These are phyloP conservation scores for Ziziphus jujuba DNA, from an alignment of 306 rosid genomes.

Conservation along the genomic window DNA sequence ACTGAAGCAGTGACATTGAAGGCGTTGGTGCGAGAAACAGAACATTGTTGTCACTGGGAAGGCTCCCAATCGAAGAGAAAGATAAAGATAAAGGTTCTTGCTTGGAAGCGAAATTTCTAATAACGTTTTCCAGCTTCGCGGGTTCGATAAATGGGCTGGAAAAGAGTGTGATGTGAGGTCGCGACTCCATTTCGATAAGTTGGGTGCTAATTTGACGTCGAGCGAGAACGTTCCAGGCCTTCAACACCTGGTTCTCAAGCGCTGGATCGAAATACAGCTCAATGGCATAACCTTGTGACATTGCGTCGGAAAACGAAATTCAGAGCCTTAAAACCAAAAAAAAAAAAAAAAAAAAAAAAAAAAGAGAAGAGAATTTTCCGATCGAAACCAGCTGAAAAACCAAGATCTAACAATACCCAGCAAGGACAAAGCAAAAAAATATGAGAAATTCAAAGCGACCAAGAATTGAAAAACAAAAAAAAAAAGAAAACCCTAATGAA, in stretches of 20 bases:
- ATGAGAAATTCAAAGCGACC: conserved; percentile 10
- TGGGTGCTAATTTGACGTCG: conserved; percentile 87
- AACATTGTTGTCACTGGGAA: conserved; percentile 57
- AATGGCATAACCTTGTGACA: conserved; percentile 81
- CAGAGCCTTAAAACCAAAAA: too few species aligned
- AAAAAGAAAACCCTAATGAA: background rate
- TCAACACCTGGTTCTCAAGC: conserved; percentile 85
- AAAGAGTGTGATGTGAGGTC: conserved; percentile 96
- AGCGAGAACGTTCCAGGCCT: conserved; percentile 94
- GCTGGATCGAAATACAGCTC: conserved; percentile 97
- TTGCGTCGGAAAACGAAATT: conserved; percentile 31
- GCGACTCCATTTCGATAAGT: conserved; percentile 83
- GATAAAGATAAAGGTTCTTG: conserved; percentile 72
- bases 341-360: too few species aligned
- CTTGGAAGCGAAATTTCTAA: conserved; percentile 55
- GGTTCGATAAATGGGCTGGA: conserved; percentile 60
- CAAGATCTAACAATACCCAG: conserved; percentile 37
- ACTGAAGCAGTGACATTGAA: conserved; percentile 66
- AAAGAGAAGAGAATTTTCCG: conserved; percentile 2
- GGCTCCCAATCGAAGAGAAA: conserved; percentile 65
- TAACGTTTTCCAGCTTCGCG: conserved; percentile 47
- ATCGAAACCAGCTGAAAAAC: conserved; percentile 17
- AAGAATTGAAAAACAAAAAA: conserved; percentile 3
- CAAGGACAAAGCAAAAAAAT: background rate
- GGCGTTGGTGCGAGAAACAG: conserved; percentile 89